Base-by-base conservation (phyloP, 306 rosid genomes). In the Dalbergia cochinchinensis region DNA sequence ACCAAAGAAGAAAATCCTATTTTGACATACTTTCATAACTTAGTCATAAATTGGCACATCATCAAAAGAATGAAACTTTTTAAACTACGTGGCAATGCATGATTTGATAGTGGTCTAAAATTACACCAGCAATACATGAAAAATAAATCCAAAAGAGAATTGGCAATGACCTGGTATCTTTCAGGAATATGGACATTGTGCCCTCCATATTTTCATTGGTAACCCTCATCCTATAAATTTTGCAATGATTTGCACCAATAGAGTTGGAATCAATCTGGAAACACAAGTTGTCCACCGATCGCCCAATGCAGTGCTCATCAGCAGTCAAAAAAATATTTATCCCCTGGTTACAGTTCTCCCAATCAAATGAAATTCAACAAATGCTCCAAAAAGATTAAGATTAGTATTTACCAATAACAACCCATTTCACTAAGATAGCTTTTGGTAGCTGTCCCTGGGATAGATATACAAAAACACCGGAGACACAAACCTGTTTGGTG, bases 201-300 rank as follows among this genome's bases (percentile, higher is more conserved):
- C 58, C 76, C 60, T 88, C 88, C 61, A 71, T 80, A 70, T 88
- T 89, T 80, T 84, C 92, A 9, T 78, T 79, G 69, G 84, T 78
- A 58, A 77, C 83, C 59, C 51, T 83, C 85, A 80, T 87, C 89
- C 90, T 84, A 77, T 73, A 89, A 73, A 95, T 86, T 81, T 35
- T 81, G 91, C 99, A 95, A 84, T 93, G 99, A 18, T 80, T 90
- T 11, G 82, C 92, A 57, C 98, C 93, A 74, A 91, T 89, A 3
- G 94, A 74, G 77, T n/a, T 77, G 3, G 94, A 90, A 57, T 95
- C 97, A 54, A 95, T 89, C 86, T 83, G 97, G 83, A 85, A 91
- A 5, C 92, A 92, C 12, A 63, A 65, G 69, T 91, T 93, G 5
- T 82, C 87, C 7, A 82, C 89, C 59, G 80, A 13, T 67, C 99